A percentile compares a stretch with the other conserved stretches of the same genome.
Evolutionary conservation across 2,329 filamentous ascomycete species (phyloP).

Genomic region (Fusarium tuaranense): DNA sequence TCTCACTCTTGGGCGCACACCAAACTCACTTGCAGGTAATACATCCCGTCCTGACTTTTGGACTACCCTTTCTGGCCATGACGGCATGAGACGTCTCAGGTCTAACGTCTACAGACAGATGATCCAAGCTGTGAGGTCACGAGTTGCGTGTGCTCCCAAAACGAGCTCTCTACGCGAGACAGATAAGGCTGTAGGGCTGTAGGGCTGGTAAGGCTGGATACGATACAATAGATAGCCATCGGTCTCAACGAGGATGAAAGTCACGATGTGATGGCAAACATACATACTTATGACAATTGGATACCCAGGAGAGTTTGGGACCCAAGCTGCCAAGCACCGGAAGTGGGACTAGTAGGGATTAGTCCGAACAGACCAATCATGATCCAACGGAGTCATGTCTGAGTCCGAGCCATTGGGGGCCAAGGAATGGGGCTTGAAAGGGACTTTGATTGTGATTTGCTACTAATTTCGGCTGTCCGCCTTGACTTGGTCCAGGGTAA

Average conservation of each 20-base stretch:
- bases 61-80: slow-evolving; percentile 9
- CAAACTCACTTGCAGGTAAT: slow-evolving; percentile 16
- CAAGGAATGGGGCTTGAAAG: neutral
- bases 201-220: neutral
- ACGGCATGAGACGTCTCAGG: neutral
- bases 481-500: neutral
- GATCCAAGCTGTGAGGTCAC: neutral
- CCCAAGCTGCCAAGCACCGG: no score
- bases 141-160: neutral
- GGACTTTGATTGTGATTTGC: neutral
- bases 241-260: neutral
- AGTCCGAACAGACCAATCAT: slow-evolving; percentile 2
- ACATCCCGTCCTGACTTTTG: slow-evolving; percentile 11
- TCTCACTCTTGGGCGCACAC: neutral
- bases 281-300: neutral
- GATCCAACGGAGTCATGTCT: neutral
- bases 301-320: neutral
- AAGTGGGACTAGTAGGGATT: neutral
- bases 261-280: neutral
- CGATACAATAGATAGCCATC: neutral
- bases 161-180: neutral
- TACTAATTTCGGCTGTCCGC: neutral
- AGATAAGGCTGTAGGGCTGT: neutral
- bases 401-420: neutral
- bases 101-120: neutral